phyloP scores from a whole-genome alignment of 768 basidiomycete genomes.

The Candolleomyces eurysporus region DNA sequence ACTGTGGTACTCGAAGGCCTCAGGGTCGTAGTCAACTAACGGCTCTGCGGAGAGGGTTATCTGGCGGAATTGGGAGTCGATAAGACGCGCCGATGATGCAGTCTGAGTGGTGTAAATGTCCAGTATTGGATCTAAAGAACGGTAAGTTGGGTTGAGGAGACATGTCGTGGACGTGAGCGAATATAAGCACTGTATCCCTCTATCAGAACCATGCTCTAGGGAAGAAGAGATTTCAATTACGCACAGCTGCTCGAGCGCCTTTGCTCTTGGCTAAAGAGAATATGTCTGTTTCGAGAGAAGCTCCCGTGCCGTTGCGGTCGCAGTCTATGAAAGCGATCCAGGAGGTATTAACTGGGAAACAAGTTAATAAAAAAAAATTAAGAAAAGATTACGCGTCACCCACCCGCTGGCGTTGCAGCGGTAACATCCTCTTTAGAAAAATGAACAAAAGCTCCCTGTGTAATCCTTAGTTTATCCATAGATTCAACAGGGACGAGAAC shows the following conservation, averaged over 20 bases:
- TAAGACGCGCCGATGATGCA: constrained; percentile 52
- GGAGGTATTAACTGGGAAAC: constrained; percentile 59
- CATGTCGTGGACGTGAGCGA: constrained; percentile 72
- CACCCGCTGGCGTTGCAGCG: constrained; percentile 47
- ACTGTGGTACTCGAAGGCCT: constrained; percentile 54
- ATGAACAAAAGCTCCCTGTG: constrained; percentile 77
- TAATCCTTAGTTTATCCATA: not conserved
- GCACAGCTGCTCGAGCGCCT: constrained; percentile 78
- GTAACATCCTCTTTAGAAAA: constrained; percentile 64
- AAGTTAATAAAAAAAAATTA: constrained; percentile 5
- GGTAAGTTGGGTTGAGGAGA: constrained; percentile 68
- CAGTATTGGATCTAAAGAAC: constrained; percentile 54
- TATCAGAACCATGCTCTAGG: not conserved
- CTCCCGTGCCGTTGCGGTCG: constrained; percentile 71
- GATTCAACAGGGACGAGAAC: constrained; percentile 2
- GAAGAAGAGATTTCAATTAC: constrained; percentile 17
- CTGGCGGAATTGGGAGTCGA: constrained; percentile 59
- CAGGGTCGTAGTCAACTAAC: constrained; percentile 58
- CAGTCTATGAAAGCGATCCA: constrained; percentile 91
- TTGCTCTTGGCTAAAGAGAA: constrained; percentile 76
- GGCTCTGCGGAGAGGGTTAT: constrained; percentile 47
- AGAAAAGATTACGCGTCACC: constrained; percentile 17
- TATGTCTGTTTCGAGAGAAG: constrained; percentile 61
- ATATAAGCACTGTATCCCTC: constrained; percentile 65
- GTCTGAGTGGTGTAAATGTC: constrained; percentile 75